Conservation (phyloP, 495 filamentous ascomycete species). For the Xylaria cubensis region DNA sequence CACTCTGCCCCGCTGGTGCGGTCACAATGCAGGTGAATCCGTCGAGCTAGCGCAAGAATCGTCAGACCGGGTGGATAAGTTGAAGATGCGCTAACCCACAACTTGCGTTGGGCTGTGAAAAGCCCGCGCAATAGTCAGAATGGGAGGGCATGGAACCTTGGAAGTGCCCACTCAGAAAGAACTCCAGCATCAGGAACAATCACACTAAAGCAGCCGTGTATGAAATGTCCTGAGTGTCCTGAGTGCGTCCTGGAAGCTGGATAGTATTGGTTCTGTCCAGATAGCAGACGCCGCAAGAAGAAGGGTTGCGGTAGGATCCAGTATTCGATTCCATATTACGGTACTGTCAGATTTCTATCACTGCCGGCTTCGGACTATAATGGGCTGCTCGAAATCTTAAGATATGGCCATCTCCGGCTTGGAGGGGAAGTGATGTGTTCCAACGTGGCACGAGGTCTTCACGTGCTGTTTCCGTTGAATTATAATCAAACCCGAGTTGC, state of each 20-base stretch:
- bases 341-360: background rate
- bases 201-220: background rate
- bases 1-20: slow-evolving; percentile 9
- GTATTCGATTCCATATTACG: background rate
- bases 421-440: background rate
- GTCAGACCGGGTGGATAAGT: slow-evolving; percentile 6
- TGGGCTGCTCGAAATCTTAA: background rate
- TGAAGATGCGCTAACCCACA: background rate
- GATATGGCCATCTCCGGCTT: background rate
- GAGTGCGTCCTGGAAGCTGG: background rate
- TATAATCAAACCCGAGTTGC: background rate
- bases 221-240: background rate
- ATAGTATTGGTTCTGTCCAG: background rate
- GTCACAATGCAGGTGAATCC: slow-evolving; percentile 15
- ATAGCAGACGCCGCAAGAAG: background rate
- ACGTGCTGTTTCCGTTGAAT: too few relatives aligned
- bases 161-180: background rate
- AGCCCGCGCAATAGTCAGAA: background rate
- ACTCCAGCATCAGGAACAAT: background rate
- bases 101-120: slow-evolving; percentile 6
- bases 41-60: slow-evolving; percentile 9
- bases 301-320: background rate
- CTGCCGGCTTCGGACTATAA: background rate
- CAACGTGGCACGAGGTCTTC: background rate
- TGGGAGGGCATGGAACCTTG: background rate